A percentile compares a stretch with the other conserved stretches of the same genome.
Conservation (phyloP, 768 basidiomycete species). For the Mycena galopus region DNA sequence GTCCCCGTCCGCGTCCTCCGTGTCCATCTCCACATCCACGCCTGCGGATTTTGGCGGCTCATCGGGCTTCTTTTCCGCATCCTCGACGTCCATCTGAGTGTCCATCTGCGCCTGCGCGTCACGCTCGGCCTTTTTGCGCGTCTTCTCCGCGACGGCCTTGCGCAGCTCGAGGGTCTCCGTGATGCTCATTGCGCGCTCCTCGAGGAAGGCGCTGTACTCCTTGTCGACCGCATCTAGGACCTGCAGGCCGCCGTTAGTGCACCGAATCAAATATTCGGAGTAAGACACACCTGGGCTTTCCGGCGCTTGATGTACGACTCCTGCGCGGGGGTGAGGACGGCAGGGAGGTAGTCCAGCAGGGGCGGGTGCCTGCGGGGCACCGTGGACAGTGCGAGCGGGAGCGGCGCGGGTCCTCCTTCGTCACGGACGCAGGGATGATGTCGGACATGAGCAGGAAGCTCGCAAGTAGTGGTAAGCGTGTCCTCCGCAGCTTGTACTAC, state of each 20-base stretch:
- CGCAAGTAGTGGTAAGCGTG: conserved; percentile 77
- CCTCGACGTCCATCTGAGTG: conserved; percentile 47
- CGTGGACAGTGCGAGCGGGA: conserved; percentile 56
- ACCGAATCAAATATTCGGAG: neutral
- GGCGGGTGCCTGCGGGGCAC: conserved; percentile 78
- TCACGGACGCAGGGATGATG: conserved; percentile 57
- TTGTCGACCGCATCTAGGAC: conserved; percentile 72
- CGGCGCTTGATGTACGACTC: conserved; percentile 73
- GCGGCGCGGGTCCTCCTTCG: conserved; percentile 49
- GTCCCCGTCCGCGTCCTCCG: conserved; percentile 33
- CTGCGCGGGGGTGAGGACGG: conserved; percentile 75
- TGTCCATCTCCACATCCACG: conserved; percentile 56
- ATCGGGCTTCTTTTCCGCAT: conserved; percentile 65
- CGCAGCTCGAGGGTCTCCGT: conserved; percentile 74
- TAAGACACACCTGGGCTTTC: conserved; percentile 68
- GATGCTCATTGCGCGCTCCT: conserved; percentile 69
- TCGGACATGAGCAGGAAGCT: conserved; percentile 86
- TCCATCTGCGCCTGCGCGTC: conserved; percentile 33
- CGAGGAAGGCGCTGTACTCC: conserved; percentile 76
- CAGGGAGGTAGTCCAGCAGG: conserved; percentile 83
- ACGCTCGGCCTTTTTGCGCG: conserved; percentile 56
- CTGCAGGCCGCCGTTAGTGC: conserved; percentile 49
- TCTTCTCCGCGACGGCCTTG: conserved; percentile 74
- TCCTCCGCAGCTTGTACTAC: conserved; percentile 84
- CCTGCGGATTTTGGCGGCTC: conserved; percentile 33